Evolutionary conservation across 495 filamentous ascomycete genomes (phyloP), one percentile per base, ranked within the genome.

Genomic region (Penicillium daleae): DNA sequence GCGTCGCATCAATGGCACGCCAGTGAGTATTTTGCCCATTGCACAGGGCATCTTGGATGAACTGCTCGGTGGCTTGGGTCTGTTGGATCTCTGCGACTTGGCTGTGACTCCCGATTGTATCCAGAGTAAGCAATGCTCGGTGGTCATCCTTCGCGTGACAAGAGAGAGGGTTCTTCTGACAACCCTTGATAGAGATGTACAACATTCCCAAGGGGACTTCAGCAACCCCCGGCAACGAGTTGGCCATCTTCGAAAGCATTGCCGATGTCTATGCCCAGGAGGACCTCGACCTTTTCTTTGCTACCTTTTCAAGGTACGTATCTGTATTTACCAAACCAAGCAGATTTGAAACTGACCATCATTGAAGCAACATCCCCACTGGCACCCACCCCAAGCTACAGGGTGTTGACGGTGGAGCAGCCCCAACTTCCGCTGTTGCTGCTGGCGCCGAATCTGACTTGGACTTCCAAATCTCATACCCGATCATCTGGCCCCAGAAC

Each of bases 271-370:
- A 80, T 69, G 64, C 82, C 35, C 83, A 88, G 58, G 71, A 76
- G 2, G 87, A 90, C 62, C 75, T 91, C 17, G 73, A 89, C 62
- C 66, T 80, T 5, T 91, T 86, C 76, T 90, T 87, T 73, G 68
- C 69, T 26, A 78, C 56, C 4, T 50, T 76, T 13, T 67, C 69
- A 26, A 62, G 39, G 69, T 71, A 71, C 4, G 35, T 37, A 33
- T 35, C n/a, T 22, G 8, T 21, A 6, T 13, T n/a, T 13, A 29
- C 12, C 21, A 13, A 24, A 53, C 21, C 21, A 6, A 3, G 37
- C 1, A 22, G 9, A 24, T 3, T 0, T 29, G 27, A 32, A 10
- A 6, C 8, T 56, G n/a, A 27, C 12, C 3, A 0, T 12, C 24
- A 10, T 12, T 27, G 12, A 31, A 76, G 73, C 2, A 26, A 66